Base-by-base conservation (phyloP, 2,329 filamentous ascomycete genomes). In the Fusarium cicatricum region DNA sequence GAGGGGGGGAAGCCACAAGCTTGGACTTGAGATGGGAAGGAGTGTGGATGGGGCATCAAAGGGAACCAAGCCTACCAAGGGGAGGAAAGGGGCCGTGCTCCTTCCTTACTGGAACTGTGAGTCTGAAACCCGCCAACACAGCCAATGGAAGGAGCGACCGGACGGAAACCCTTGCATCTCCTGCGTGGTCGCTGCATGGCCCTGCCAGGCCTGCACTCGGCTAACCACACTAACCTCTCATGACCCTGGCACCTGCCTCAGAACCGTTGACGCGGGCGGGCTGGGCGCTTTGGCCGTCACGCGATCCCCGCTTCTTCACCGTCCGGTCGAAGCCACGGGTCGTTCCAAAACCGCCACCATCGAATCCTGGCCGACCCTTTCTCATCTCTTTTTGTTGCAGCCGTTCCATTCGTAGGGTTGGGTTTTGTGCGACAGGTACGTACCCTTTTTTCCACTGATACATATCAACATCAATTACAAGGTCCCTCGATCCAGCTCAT, bases 91-190 rank as follows among this genome's bases (percentile, higher is more conserved):
- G 60, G 43, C 52, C 52, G 42, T 58, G 57, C 60, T 64, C 60
- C 60, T 64, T 64, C 60, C 60, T 44, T 50, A 50, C 56, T 64
- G 60, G 60, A 64, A 55, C 60, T 54, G 44, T 39, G 41, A 53
- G 51, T 64, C 60, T 64, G 60, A 64, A 64, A 64, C 60, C 57
- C 49, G 55, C 40, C 38, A 6, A 33, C 31, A 19, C 21, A 36
- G 17, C 60, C 60, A 63, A 64, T 63, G 32, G 33, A 31, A 57
- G 31, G 40, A 19, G 32, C 19, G 32, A 21, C 14, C 32, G 39
- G 14, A 33, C 15, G 28, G 16, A 50, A 63, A 56, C 65, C 62
- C 53, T 53, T 52, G 58, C 14, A 14, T 32, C 43, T 32, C 19
- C 33, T 38, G 33, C 48, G 29, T 32, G 29, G 29, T n/a, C 12